These are phyloP conservation scores for Ganoderma leucocontextum DNA, from an alignment of 1,284 basidiomycete genomes.

Conservation along the genomic window DNA sequence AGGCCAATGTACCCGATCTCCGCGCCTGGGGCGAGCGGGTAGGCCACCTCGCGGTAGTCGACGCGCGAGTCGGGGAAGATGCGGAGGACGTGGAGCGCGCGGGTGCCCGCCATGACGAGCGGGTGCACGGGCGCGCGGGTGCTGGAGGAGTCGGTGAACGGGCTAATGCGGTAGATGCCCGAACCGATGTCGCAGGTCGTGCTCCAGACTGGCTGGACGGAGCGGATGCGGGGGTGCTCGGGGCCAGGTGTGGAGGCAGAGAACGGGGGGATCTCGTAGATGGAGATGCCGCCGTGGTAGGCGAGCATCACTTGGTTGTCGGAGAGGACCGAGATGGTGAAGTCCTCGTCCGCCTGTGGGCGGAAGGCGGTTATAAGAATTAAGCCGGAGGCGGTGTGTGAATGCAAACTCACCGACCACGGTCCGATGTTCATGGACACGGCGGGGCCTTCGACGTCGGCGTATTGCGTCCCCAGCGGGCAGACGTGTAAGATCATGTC, in stretches of 20 bases:
- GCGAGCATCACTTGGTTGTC: conserved; percentile 30
- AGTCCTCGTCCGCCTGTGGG: conserved; percentile 31
- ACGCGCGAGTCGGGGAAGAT: conserved; percentile 14
- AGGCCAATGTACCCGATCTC: conserved; percentile 29
- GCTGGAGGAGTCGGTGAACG: conserved; percentile 25
- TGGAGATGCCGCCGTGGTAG: conserved; percentile 29
- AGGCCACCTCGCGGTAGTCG: conserved; percentile 29
- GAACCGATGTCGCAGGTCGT: conserved; percentile 29
- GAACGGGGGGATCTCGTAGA: conserved; percentile 29
- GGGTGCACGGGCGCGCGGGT: conserved; percentile 15
- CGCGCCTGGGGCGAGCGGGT: conserved; percentile 23
- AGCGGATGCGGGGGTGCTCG: background rate
- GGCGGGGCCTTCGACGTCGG: conserved; percentile 14
- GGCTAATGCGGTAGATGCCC: conserved; percentile 33
- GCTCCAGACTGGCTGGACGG: conserved; percentile 29
- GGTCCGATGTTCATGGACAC: conserved; percentile 33
- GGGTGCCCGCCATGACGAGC: conserved; percentile 25
- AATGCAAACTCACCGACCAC: conserved; percentile 30
- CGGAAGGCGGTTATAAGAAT: background rate
- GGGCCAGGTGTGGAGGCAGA: background rate
- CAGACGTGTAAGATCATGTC: conserved; percentile 32
- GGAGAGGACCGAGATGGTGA: conserved; percentile 32
- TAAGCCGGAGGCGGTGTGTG: background rate
- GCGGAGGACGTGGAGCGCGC: conserved; percentile 29
- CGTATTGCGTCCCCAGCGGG: conserved; percentile 9